A percentile compares a stretch with the other conserved stretches of the same genome.
phyloP scores from a whole-genome alignment of 768 basidiomycete genomes.

The Podaxis pistillaris region DNA sequence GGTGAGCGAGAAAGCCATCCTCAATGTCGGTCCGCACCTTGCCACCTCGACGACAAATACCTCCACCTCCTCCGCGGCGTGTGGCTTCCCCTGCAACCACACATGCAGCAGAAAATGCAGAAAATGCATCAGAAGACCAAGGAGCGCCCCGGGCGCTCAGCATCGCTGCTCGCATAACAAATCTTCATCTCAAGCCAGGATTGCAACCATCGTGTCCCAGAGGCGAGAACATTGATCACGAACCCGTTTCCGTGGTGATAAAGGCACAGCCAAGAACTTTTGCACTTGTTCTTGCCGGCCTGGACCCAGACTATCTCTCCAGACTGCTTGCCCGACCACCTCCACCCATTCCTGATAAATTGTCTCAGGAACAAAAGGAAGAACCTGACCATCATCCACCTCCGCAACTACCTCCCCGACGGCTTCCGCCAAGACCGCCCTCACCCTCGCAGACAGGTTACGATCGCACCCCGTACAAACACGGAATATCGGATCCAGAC shows the following conservation, averaged over 20 bases:
- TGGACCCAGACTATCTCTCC: conserved; percentile 9
- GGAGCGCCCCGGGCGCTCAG: conserved; percentile 9
- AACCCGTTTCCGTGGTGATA: background rate
- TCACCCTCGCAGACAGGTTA: background rate
- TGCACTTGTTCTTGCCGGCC: conserved; percentile 13
- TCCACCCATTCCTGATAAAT: conserved; percentile 21
- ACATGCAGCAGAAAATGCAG: background rate
- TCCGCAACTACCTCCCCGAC: conserved; percentile 7
- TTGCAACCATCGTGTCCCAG: background rate
- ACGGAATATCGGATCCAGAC: background rate
- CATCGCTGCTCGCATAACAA: conserved; percentile 32
- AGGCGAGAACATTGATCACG: background rate
- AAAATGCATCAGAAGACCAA: background rate
- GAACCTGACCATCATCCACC: background rate
- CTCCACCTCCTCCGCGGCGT: conserved; percentile 18
- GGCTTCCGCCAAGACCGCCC: background rate
- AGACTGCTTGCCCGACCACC: conserved; percentile 14
- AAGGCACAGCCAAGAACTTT: background rate
- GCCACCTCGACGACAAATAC: conserved; percentile 7
- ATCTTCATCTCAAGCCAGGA: conserved; percentile 19
- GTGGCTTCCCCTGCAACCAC: conserved; percentile 4
- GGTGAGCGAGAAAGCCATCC: background rate
- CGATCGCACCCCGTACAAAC: background rate
- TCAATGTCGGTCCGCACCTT: background rate
- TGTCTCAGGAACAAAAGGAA: conserved; percentile 18